Evolutionary conservation across 805 yeast genomes (phyloP).

Genomic region (Saccharomyces paradoxus): DNA sequence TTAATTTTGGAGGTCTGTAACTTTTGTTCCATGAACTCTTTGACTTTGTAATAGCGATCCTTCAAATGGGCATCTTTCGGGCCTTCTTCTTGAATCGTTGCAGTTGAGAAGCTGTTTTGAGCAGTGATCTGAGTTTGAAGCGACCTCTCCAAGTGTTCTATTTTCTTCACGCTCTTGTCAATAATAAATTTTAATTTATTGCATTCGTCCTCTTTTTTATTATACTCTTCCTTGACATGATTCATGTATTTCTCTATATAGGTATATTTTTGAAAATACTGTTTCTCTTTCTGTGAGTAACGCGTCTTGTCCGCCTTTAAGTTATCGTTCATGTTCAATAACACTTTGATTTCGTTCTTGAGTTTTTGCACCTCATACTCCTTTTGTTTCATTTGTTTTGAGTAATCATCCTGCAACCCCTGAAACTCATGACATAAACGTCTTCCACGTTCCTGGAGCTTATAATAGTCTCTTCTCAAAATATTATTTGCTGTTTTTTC

Average conservation of each 20-base stretch:
- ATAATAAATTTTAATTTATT: not conserved
- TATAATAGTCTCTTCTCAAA: not conserved
- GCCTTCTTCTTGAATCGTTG: not conserved
- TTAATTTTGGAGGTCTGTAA: not conserved
- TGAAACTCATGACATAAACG: not conserved
- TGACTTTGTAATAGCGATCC: not conserved
- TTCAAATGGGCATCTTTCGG: not conserved
- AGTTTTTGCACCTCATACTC: not conserved
- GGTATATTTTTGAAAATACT: not conserved
- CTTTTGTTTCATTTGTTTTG: not conserved
- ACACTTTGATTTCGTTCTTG: not conserved
- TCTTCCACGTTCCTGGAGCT: not conserved
- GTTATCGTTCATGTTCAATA: not conserved
- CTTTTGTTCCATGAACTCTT: not conserved
- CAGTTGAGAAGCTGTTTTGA: not conserved
- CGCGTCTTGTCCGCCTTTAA: not conserved
- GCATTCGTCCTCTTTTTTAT: not conserved
- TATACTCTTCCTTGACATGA: not conserved
- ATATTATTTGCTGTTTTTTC: not conserved
- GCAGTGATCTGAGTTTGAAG: not conserved
- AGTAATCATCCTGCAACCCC: not conserved
- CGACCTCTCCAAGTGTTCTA: not conserved
- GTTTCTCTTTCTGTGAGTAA: not conserved
- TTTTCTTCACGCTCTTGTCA: not conserved
- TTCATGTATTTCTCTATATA: not conserved